Percentiles rank a stretch among this genome's conserved stretches.
These are phyloP conservation scores for Penicillium mononematosum DNA, from an alignment of 495 filamentous ascomycete species.

Conservation along the genomic window DNA sequence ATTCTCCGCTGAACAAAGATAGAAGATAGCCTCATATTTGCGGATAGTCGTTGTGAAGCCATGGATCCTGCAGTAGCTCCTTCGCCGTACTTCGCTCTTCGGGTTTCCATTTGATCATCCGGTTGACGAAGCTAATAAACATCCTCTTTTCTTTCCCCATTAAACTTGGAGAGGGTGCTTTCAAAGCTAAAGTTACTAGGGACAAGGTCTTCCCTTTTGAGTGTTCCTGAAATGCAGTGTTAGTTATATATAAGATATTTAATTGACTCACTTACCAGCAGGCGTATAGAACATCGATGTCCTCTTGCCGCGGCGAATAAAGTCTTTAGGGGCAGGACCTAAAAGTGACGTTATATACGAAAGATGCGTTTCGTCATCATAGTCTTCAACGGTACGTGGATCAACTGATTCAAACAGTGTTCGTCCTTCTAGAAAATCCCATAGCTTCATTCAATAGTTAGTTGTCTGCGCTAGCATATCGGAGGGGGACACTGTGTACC, in stretches of 20 bases:
- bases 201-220: constrained; percentile 14
- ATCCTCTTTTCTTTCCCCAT: constrained; percentile 30
- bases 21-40: not conserved
- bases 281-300: constrained; percentile 22
- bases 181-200: constrained; percentile 27
- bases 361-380: constrained; percentile 31
- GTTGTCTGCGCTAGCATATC: not conserved
- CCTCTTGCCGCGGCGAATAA: constrained; percentile 22
- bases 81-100: constrained; percentile 36
- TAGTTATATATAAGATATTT: constrained; percentile 1
- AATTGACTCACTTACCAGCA: constrained; percentile 6
- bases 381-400: constrained; percentile 17
- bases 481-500: constrained; percentile 20
- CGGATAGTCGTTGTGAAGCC: constrained; percentile 20
- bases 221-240: constrained; percentile 9
- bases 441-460: constrained; percentile 27
- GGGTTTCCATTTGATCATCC: constrained; percentile 35
- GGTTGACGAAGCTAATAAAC: constrained; percentile 33
- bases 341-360: constrained; percentile 38
- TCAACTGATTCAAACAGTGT: constrained; percentile 28
- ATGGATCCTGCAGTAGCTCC: constrained; percentile 34
- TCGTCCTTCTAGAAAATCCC: constrained; percentile 33
- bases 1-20: too few relatives aligned
- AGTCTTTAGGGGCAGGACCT: constrained; percentile 34
- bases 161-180: constrained; percentile 18